Evolutionary conservation across 768 basidiomycete species (phyloP).

Genomic region (Suillus variegatus): DNA sequence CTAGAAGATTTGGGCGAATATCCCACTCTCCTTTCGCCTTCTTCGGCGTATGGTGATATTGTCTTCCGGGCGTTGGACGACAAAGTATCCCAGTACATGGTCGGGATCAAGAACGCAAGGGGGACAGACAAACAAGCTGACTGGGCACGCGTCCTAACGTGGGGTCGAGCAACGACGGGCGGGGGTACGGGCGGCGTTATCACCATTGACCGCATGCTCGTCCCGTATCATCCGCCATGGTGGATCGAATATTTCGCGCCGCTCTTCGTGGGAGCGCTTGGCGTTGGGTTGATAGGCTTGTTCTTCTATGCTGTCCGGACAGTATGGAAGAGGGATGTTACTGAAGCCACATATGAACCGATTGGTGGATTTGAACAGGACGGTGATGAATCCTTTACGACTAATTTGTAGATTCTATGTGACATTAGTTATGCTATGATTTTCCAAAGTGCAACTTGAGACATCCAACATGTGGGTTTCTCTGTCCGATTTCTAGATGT

Average conservation of each 20-base stretch:
- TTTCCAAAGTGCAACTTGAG: background rate
- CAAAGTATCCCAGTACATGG: constrained; percentile 51
- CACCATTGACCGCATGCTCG: constrained; percentile 78
- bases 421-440: constrained; percentile 10
- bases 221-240: constrained; percentile 88
- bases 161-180: constrained; percentile 77
- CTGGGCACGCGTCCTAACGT: constrained; percentile 65
- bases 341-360: constrained; percentile 89
- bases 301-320: constrained; percentile 75
- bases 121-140: constrained; percentile 63
- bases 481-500: background rate
- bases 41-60: constrained; percentile 76
- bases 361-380: constrained; percentile 75
- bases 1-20: constrained; percentile 75
- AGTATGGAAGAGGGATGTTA: constrained; percentile 74
- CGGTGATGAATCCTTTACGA: constrained; percentile 32
- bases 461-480: background rate
- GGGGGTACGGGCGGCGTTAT: constrained; percentile 85
- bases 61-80: constrained; percentile 62
- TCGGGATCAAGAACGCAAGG: constrained; percentile 74
- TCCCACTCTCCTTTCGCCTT: constrained; percentile 69
- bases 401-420: constrained; percentile 23
- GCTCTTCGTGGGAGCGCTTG: constrained; percentile 57
- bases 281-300: constrained; percentile 57
- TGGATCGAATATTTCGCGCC: constrained; percentile 78